These are phyloP conservation scores for Syzygium malaccense DNA, from an alignment of 441 rosid genomes.

Conservation along the genomic window DNA sequence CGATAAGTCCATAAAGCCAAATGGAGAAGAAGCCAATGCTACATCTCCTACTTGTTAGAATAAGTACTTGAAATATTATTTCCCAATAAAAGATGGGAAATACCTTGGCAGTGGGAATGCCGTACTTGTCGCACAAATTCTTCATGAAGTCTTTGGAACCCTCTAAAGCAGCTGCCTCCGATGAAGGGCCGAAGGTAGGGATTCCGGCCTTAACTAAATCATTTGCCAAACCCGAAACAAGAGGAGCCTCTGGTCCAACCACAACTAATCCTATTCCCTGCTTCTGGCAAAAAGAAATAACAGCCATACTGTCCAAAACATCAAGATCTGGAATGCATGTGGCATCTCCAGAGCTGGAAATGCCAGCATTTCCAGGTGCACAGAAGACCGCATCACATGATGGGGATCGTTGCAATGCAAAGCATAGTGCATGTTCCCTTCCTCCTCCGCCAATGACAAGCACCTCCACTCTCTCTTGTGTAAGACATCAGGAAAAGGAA, in stretches of 20 bases:
- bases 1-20: not conserved
- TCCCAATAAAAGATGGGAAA: not conserved
- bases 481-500: constrained; percentile 4
- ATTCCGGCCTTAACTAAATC: constrained; percentile 59
- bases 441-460: constrained; percentile 97
- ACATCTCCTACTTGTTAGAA: not conserved
- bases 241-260: constrained; percentile 90
- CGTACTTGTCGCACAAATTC: constrained; percentile 71
- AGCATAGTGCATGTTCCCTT: constrained; percentile 90
- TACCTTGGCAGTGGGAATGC: constrained; percentile 95
- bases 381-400: constrained; percentile 70
- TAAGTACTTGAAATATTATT: not conserved
- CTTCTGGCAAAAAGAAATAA: constrained; percentile 56
- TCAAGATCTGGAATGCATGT: constrained; percentile 72
- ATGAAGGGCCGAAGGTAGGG: constrained; percentile 85
- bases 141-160: constrained; percentile 97
- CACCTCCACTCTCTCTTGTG: constrained; percentile 59
- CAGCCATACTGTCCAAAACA: constrained; percentile 51
- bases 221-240: constrained; percentile 82
- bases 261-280: constrained; percentile 72
- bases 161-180: constrained; percentile 92
- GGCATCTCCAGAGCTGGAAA: constrained; percentile 71
- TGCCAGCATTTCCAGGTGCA: constrained; percentile 90
- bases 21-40: not conserved
- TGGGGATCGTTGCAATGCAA: constrained; percentile 69